Percentiles rank a stretch among this genome's conserved stretches.
Conservation (phyloP, 768 basidiomycete species). For the Rhizopogon vesiculosus region DNA sequence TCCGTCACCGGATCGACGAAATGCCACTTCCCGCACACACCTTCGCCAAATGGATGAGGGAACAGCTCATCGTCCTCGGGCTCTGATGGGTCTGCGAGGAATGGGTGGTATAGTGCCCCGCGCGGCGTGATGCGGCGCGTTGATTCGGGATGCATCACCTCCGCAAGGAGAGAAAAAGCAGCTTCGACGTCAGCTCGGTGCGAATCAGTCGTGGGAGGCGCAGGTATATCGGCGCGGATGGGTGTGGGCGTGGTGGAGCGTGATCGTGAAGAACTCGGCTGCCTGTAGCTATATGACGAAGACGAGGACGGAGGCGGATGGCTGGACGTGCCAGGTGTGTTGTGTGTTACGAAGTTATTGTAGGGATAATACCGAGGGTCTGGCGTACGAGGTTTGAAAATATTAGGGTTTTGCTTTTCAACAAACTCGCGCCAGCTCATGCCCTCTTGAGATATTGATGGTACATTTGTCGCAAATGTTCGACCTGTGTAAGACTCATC, state of each 20-base stretch:
- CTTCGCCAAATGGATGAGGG: conserved; percentile 66
- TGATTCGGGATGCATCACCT: conserved; percentile 72
- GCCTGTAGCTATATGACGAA: conserved; percentile 16
- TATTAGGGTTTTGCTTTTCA: conserved; percentile 68
- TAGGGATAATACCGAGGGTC: conserved; percentile 57
- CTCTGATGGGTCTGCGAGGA: conserved; percentile 50
- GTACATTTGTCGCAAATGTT: conserved; percentile 86
- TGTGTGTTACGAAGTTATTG: conserved; percentile 22
- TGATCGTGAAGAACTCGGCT: conserved; percentile 13
- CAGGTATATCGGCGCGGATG: conserved; percentile 7
- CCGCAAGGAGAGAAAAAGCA: conserved; percentile 73
- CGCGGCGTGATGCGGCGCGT: conserved; percentile 74
- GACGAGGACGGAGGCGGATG: conserved; percentile 31
- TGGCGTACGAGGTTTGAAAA: conserved; percentile 47
- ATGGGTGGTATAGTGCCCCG: conserved; percentile 73
- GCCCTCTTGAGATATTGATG: conserved; percentile 63
- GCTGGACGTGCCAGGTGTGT: conserved; percentile 10
- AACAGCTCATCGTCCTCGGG: conserved; percentile 60
- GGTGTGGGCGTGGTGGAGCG: conserved; percentile 20
- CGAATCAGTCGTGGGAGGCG: conserved; percentile 26
- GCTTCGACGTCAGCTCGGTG: conserved; percentile 54
- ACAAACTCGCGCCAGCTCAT: conserved; percentile 73
- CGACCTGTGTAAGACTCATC: conserved; percentile 53
- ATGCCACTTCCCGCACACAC: conserved; percentile 62
- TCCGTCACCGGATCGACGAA: conserved; percentile 56